Evolutionary conservation across 345 rosid genomes (phyloP).

Genomic region (Eutrema japonicum): DNA sequence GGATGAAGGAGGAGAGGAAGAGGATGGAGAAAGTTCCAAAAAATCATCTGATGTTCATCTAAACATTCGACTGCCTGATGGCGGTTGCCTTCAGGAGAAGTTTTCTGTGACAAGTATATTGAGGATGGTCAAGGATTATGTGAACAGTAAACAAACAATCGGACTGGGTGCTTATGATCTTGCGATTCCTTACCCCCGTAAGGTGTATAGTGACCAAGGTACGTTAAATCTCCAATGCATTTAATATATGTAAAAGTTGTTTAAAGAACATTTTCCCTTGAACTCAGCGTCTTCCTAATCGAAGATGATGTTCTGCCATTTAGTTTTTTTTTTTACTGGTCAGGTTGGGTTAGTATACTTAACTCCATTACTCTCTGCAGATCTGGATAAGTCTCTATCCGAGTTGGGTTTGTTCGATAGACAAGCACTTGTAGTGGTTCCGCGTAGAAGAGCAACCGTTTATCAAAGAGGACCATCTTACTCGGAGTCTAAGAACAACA

Average conservation of each 20-base stretch:
- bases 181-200: slow-evolving; percentile 90
- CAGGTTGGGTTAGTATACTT: neutral
- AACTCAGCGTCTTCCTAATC: slow-evolving; percentile 2
- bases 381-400: slow-evolving; percentile 67
- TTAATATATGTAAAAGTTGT: neutral
- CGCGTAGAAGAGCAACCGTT: slow-evolving; percentile 49
- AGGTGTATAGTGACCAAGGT: slow-evolving; percentile 81
- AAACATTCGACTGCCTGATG: slow-evolving; percentile 74
- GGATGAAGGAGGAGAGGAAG: slow-evolving; percentile 36
- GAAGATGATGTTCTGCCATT: slow-evolving; percentile 9
- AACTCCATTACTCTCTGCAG: slow-evolving; percentile 49
- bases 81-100: slow-evolving; percentile 70
- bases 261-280: neutral
- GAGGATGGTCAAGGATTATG: slow-evolving; percentile 71
- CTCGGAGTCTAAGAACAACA: slow-evolving; percentile 41
- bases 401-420: slow-evolving; percentile 75
- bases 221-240: slow-evolving; percentile 34
- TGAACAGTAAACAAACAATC: slow-evolving; percentile 60
- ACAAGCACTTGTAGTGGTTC: slow-evolving; percentile 88
- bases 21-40: slow-evolving; percentile 34
- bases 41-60: slow-evolving; percentile 62
- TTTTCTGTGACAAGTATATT: slow-evolving; percentile 62
- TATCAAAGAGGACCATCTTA: slow-evolving; percentile 49
- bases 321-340: neutral
- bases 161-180: slow-evolving; percentile 65